These are phyloP conservation scores for Debaryomyces udenii DNA, from an alignment of 1,139 yeast genomes.

Conservation along the genomic window DNA sequence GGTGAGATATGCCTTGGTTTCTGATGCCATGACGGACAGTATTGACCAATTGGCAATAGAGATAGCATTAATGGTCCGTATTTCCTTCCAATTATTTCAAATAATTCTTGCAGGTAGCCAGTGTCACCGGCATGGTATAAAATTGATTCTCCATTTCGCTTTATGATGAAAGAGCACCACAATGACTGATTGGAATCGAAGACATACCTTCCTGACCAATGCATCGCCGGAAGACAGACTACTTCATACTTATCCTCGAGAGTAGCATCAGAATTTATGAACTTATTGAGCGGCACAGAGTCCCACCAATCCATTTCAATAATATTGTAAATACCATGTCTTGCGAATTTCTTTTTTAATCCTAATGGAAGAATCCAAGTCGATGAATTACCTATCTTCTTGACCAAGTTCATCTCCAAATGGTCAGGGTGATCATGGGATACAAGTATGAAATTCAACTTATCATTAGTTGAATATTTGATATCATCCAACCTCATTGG, in stretches of 20 bases:
- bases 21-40: conserved; percentile 94
- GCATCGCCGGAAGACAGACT: conserved; percentile 95
- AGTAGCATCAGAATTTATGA: conserved; percentile 21
- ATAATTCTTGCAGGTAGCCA: conserved; percentile 77
- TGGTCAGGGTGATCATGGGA: conserved; percentile 98
- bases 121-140: conserved; percentile 95
- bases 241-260: conserved; percentile 65
- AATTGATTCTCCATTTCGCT: conserved; percentile 66
- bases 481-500: conserved; percentile 68
- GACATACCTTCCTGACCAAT: conserved; percentile 88
- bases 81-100: conserved; percentile 60
- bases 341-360: conserved; percentile 58
- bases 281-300: conserved; percentile 45
- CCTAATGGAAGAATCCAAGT: conserved; percentile 91
- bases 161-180: conserved; percentile 85
- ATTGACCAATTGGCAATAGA: conserved; percentile 90
- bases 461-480: conserved; percentile 49
- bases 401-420: conserved; percentile 65
- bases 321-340: conserved; percentile 56
- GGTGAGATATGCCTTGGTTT: conserved; percentile 88
- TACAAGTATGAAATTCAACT: conserved; percentile 72
- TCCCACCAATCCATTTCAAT: conserved; percentile 97
- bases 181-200: conserved; percentile 77
- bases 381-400: conserved; percentile 58
- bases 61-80: conserved; percentile 71